phyloP scores from a whole-genome alignment of 1,284 basidiomycete genomes.

The Apiotrichum montevideense region DNA sequence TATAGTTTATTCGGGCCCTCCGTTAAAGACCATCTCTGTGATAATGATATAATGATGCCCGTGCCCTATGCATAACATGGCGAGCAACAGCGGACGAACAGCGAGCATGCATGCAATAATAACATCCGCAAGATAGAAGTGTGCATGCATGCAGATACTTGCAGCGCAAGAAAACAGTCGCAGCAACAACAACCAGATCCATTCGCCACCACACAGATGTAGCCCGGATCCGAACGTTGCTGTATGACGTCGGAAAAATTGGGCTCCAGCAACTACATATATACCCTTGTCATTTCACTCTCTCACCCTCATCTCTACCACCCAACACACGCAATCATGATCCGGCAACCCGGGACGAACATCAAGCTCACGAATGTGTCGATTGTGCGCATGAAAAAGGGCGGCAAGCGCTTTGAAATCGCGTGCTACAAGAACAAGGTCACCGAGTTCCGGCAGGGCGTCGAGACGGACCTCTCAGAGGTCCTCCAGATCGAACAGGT shows the following conservation, averaged over 20 bases:
- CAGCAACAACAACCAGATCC: no score
- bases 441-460: conserved; percentile 87
- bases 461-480: conserved; percentile 91
- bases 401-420: conserved; percentile 97
- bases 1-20: neutral
- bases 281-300: neutral
- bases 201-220: neutral
- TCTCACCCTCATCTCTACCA: neutral
- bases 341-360: conserved; percentile 19
- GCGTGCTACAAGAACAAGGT: conserved; percentile 99
- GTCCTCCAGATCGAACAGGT: conserved; percentile 96
- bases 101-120: no score
- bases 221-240: no score
- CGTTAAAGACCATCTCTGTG: neutral
- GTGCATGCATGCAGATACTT: no score
- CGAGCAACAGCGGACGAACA: no score
- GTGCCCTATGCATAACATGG: no score
- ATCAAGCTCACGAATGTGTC: conserved; percentile 81
- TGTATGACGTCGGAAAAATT: neutral
- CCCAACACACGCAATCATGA: conserved; percentile 4
- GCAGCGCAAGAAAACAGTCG: no score
- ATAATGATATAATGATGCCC: no score
- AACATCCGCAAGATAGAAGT: no score
- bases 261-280: neutral
- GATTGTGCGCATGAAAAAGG: conserved; percentile 90